These are phyloP conservation scores for Penicillium paxilli DNA, from an alignment of 495 filamentous ascomycete genomes.

Conservation along the genomic window DNA sequence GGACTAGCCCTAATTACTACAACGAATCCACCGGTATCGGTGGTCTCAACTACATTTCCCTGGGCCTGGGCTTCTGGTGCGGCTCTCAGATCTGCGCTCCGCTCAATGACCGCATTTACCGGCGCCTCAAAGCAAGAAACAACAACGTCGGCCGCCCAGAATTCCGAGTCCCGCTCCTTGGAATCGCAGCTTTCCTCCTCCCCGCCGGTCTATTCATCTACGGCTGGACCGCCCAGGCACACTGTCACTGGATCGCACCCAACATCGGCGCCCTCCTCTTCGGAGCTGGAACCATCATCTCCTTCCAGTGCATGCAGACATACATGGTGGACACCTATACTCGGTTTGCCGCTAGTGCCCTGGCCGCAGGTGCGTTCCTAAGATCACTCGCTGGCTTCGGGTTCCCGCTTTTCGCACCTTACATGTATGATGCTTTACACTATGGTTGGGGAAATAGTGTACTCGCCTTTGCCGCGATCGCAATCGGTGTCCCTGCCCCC, in stretches of 20 bases:
- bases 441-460: constrained; percentile 69
- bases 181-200: constrained; percentile 55
- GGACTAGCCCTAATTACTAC: constrained; percentile 54
- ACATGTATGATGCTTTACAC: constrained; percentile 56
- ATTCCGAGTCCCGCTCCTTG: constrained; percentile 66
- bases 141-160: constrained; percentile 60
- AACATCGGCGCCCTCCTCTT: constrained; percentile 68
- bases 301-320: constrained; percentile 70
- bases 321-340: constrained; percentile 80
- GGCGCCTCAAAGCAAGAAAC: constrained; percentile 57
- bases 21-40: constrained; percentile 59
- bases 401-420: constrained; percentile 75
- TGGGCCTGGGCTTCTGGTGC: constrained; percentile 67
- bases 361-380: constrained; percentile 66
- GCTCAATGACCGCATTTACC: constrained; percentile 67
- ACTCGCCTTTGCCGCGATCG: constrained; percentile 55
- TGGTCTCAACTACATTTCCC: constrained; percentile 70
- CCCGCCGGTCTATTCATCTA: constrained; percentile 71
- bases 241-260: constrained; percentile 69
- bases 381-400: constrained; percentile 69
- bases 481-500: constrained; percentile 58
- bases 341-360: constrained; percentile 70
- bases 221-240: constrained; percentile 66
- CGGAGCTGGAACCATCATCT: constrained; percentile 57
- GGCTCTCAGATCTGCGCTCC: constrained; percentile 64